A percentile compares a stretch with the other conserved stretches of the same genome.
Evolutionary conservation across 371 early-diverging fungal species (phyloP).

Genomic region (Nosema muscidifuracis): DNA sequence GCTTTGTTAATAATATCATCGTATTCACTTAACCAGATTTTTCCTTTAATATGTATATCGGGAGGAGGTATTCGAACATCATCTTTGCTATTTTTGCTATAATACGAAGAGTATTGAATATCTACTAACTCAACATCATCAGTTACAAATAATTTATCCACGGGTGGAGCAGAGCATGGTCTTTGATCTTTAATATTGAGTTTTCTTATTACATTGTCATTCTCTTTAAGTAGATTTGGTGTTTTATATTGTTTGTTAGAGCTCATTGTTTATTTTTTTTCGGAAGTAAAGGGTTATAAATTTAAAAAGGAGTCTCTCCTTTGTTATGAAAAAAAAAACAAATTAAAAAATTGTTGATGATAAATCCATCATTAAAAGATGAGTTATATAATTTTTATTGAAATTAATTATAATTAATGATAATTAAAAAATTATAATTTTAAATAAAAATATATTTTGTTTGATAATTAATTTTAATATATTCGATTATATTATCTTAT

Average conservation of each 20-base stretch:
- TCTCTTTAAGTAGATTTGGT: not conserved
- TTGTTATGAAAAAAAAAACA: constrained; percentile 22
- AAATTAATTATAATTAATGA: too few relatives aligned
- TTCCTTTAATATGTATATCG: constrained; percentile 48
- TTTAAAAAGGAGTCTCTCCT: constrained; percentile 3
- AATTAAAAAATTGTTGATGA: too few relatives aligned
- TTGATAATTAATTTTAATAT: too few relatives aligned
- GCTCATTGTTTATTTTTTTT: not conserved
- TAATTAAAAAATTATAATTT: too few relatives aligned
- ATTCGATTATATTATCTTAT: too few relatives aligned
- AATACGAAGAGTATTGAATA: constrained; percentile 64
- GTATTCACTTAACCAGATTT: constrained; percentile 38
- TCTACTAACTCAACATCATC: constrained; percentile 49
- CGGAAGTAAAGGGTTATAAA: not conserved
- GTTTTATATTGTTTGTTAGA: not conserved
- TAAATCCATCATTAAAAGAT: too few relatives aligned
- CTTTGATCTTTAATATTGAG: constrained; percentile 8
- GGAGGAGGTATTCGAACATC: constrained; percentile 65
- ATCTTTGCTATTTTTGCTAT: constrained; percentile 62
- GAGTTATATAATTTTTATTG: too few relatives aligned
- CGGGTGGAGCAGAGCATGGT: constrained; percentile 50
- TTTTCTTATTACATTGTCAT: not conserved
- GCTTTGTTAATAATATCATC: constrained; percentile 45
- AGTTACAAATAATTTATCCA: constrained; percentile 48
- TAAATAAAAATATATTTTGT: too few relatives aligned